Conservation (phyloP, 345 rosid species). For the Dipteronia dyeriana region DNA sequence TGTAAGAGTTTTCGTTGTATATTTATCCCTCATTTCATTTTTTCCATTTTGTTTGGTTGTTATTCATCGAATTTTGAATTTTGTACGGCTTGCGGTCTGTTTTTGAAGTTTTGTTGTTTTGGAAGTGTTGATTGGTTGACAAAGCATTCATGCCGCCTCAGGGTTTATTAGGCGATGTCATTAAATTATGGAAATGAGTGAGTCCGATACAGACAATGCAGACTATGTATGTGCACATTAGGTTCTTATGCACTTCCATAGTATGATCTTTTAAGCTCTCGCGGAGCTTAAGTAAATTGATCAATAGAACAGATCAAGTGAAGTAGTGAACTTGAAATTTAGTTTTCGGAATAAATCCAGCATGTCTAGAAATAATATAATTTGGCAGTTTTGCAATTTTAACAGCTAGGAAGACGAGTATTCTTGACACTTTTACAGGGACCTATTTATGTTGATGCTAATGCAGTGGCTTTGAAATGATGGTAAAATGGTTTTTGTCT, state of each 20-base stretch:
- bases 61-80: background rate
- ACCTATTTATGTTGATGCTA: background rate
- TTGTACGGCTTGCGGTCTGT: background rate
- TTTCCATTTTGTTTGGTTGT: background rate
- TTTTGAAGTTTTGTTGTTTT: background rate
- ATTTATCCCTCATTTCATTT: background rate
- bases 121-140: background rate
- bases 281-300: background rate
- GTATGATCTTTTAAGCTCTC: background rate
- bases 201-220: background rate
- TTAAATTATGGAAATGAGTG: background rate
- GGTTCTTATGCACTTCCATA: background rate
- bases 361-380: background rate
- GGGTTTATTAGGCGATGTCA: background rate
- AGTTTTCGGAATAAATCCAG: background rate
- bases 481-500: background rate
- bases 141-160: background rate
- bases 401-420: background rate
- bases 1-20: conserved; percentile 24
- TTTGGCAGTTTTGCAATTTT: background rate
- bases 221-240: background rate
- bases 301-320: background rate
- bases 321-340: background rate
- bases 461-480: conserved; percentile 5
- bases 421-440: background rate